Conservation (phyloP, 768 basidiomycete species). For the Favolaschia claudopus region DNA sequence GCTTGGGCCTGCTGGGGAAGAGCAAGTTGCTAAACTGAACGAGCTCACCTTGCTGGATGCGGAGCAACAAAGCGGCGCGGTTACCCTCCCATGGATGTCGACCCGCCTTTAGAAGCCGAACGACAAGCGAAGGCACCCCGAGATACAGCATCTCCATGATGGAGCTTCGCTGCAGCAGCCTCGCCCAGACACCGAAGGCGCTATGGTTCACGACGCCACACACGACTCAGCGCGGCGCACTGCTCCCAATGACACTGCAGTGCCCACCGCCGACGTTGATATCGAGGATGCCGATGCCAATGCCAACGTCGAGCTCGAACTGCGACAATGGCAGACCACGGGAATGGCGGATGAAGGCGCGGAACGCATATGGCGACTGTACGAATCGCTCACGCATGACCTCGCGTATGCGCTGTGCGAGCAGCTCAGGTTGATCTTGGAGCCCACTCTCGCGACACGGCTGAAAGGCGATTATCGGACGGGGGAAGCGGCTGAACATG, state of each 20-base stretch:
- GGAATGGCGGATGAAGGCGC: slow-evolving; percentile 64
- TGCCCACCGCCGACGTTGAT: slow-evolving; percentile 40
- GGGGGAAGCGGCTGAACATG: slow-evolving; percentile 98
- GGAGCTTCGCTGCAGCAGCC: slow-evolving; percentile 34
- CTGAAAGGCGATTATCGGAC: slow-evolving; percentile 97
- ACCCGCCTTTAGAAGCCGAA: slow-evolving; percentile 37
- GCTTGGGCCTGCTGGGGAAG: slow-evolving; percentile 85
- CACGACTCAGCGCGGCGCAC: slow-evolving; percentile 28
- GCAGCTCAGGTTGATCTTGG: slow-evolving; percentile 94
- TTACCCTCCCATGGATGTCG: slow-evolving; percentile 61
- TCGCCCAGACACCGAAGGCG: slow-evolving; percentile 51
- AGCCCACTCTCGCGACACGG: slow-evolving; percentile 92
- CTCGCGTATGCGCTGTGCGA: slow-evolving; percentile 93
- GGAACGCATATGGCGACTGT: slow-evolving; percentile 88
- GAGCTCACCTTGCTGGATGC: slow-evolving; percentile 82
- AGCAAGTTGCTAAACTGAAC: slow-evolving; percentile 81
- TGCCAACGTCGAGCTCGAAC: slow-evolving; percentile 50
- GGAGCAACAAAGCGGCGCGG: slow-evolving; percentile 42
- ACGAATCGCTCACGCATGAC: slow-evolving; percentile 89
- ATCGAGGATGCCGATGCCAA: slow-evolving; percentile 41
- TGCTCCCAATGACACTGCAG: slow-evolving; percentile 33
- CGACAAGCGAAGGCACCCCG: slow-evolving; percentile 32
- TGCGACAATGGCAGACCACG: slow-evolving; percentile 67
- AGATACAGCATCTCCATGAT: slow-evolving; percentile 29
- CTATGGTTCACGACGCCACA: slow-evolving; percentile 47